Percentiles rank a stretch among this genome's conserved stretches.
These are phyloP conservation scores for Tephrocybe sp. DNA, from an alignment of 768 basidiomycete species.

Conservation along the genomic window DNA sequence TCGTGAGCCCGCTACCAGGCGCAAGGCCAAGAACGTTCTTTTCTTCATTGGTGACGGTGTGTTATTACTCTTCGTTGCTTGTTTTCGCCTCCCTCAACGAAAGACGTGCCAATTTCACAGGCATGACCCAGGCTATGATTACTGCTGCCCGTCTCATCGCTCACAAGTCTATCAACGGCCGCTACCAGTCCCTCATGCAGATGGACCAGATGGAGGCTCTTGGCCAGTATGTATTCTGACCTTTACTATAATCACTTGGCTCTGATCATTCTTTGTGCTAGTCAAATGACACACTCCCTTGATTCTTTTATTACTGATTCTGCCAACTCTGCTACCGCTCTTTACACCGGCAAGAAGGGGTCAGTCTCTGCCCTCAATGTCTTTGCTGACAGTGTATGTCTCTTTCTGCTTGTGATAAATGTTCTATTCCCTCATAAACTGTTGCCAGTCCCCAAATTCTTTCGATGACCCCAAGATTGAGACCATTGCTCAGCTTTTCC, in stretches of 20 bases:
- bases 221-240: conserved; percentile 32
- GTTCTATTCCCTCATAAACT: background rate
- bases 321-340: conserved; percentile 44
- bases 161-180: conserved; percentile 46
- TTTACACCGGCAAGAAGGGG: conserved; percentile 44
- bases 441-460: conserved; percentile 32
- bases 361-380: conserved; percentile 41
- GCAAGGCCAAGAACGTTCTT: conserved; percentile 41
- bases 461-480: conserved; percentile 45
- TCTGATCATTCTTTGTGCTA: conserved; percentile 6
- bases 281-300: conserved; percentile 47
- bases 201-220: conserved; percentile 46
- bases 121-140: conserved; percentile 49
- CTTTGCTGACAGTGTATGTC: conserved; percentile 39
- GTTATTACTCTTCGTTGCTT: conserved; percentile 1
- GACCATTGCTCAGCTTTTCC: conserved; percentile 43
- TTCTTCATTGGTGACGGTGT: conserved; percentile 47
- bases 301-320: conserved; percentile 49
- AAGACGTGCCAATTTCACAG: conserved; percentile 19
- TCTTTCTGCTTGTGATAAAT: background rate
- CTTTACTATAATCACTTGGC: background rate
- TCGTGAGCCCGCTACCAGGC: conserved; percentile 29
- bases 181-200: conserved; percentile 45
- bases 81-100: background rate
- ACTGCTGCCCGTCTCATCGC: conserved; percentile 43